A percentile compares a stretch with the other conserved stretches of the same genome.
phyloP scores from a whole-genome alignment of 192 early-diverging fungal species.

The Jimgerdemannia flammicorona region DNA sequence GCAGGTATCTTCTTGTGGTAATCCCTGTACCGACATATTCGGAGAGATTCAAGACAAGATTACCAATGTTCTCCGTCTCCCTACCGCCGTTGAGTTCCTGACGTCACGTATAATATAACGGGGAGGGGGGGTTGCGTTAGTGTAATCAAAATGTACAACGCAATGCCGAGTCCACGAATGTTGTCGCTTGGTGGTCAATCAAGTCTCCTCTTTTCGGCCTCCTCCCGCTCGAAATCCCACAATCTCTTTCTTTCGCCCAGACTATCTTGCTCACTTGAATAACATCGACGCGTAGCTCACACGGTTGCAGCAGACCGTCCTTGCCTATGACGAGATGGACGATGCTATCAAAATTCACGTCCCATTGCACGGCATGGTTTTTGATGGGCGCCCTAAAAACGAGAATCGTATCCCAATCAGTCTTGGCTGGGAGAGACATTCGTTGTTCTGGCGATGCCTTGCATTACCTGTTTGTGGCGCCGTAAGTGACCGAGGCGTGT shows the following conservation, averaged over 20 bases:
- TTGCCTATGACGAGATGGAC: constrained; percentile 64
- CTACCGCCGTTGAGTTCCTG: constrained; percentile 60
- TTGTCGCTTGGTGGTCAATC: no score
- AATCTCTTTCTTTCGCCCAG: no score
- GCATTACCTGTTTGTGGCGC: constrained; percentile 32
- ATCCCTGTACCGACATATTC: constrained; percentile 61
- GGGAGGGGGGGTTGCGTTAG: background rate
- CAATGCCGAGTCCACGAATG: no score
- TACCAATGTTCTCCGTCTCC: constrained; percentile 58
- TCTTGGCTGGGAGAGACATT: background rate
- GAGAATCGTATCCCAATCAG: background rate
- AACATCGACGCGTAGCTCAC: constrained; percentile 67
- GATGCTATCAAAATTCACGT: constrained; percentile 45
- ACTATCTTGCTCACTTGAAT: constrained; percentile 49
- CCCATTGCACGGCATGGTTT: constrained; percentile 62
- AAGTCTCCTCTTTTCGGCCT: no score
- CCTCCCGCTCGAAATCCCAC: no score
- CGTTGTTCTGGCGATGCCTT: background rate
- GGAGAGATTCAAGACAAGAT: constrained; percentile 71
- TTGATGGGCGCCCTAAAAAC: constrained; percentile 40
- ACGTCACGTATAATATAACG: constrained; percentile 11
- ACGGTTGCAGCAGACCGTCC: constrained; percentile 70
- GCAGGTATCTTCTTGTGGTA: constrained; percentile 52
- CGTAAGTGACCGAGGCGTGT: constrained; percentile 27
- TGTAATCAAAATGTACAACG: background rate